Evolutionary conservation across 78 protist species (phyloP), one percentile per base, ranked within the genome.

Genomic region (Guillardia theta): DNA sequence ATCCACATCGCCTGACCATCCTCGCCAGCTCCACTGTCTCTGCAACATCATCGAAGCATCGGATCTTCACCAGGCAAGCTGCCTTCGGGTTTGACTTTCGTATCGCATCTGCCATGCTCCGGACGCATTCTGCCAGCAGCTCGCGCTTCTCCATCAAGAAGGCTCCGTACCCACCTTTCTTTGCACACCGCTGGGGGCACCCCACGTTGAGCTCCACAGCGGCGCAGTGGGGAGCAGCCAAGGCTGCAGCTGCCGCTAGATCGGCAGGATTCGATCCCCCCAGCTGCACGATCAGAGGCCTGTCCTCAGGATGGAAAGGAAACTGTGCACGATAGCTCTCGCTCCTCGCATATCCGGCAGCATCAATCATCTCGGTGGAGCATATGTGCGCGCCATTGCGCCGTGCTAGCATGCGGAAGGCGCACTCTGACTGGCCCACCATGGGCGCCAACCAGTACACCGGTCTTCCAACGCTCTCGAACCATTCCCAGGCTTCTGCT

Each of bases 161-260:
- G 21, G 90, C 18, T 18, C 90, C 90, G 39, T 78, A 78, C 48
- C 90, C 90, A 24, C 50, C 90, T 43, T 78, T 18, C 43, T 48
- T 12, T 9, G 90, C 90, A 8, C 90, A 78, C 90, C 90, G 47
- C 90, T 78, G 90, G 21, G 90, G 90, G 90, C 90, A 78, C 10
- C 90, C 90, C 5, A 78, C 48, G 90, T 78, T 78, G 48, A 78
- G 90, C 33, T 78, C 90, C 53, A 78, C 90, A 0, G 50, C 90
- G 48, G 39, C 90, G 48, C 90, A 78, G 90, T 27, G 33, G 10
- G 90, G 90, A 1, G 90, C 90, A 10, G 90, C 90, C 45, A 78
- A 8, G 8, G 90, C 47, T 0, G 90, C 90, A 5, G 90, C 90
- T 48, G 10, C 24, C 8, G 50, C 83, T 4, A 70, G 83, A 12